Evolutionary conservation across 345 rosid species (phyloP).

Genomic region (Boechera divaricarpa): DNA sequence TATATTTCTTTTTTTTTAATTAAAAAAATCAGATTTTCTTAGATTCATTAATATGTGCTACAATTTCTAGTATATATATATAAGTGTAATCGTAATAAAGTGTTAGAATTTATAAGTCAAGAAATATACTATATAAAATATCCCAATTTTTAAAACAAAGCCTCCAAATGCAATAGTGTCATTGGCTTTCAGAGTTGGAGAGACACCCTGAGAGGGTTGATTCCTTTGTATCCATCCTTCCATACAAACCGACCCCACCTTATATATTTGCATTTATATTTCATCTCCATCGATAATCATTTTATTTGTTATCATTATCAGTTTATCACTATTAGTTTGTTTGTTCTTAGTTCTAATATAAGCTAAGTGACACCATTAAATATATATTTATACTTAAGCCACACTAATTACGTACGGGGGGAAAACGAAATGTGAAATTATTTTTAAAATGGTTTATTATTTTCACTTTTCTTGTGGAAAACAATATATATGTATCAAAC

Average conservation of each 20-base stretch:
- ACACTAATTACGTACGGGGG: background rate
- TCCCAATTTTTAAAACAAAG: conserved; percentile 8
- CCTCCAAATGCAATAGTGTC: conserved; percentile 21
- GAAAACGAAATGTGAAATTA: background rate
- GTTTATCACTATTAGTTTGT: conserved; percentile 11
- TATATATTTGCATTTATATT: conserved; percentile 37
- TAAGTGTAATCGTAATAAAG: background rate
- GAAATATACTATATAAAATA: background rate
- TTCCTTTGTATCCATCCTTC: conserved; percentile 50
- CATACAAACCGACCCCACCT: conserved; percentile 55
- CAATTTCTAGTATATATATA: background rate
- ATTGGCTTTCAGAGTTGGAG: conserved; percentile 37
- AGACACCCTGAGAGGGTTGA: conserved; percentile 47
- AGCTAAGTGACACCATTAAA: background rate
- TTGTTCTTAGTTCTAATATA: background rate
- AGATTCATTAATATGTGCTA: too few relatives aligned
- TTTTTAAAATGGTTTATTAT: background rate
- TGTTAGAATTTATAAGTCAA: background rate
- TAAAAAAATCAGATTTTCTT: too few relatives aligned
- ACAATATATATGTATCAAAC: background rate
- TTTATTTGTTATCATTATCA: background rate
- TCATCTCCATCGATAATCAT: background rate
- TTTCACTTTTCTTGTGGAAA: background rate
- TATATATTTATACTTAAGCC: background rate
- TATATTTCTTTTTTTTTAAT: too few relatives aligned